phyloP scores from a whole-genome alignment of 169 alveolate genomes.

The Plasmodium gonderi region DNA sequence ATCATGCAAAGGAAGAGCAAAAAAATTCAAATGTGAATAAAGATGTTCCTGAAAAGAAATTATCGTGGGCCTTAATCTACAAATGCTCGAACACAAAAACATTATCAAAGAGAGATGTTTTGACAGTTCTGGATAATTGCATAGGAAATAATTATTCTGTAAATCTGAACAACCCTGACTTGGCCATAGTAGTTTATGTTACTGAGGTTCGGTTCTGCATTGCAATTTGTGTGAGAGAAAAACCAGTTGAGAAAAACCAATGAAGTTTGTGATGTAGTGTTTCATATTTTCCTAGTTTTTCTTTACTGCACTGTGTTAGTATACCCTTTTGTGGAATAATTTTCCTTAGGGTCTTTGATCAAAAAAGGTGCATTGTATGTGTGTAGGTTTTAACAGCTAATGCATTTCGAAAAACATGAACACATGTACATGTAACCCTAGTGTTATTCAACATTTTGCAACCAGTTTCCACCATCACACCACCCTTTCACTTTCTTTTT shows the following conservation, averaged over 20 bases:
- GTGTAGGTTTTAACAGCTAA: too few species aligned
- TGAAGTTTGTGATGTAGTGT: too few species aligned
- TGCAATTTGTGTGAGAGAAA: not conserved
- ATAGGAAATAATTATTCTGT: slow-evolving; percentile 81
- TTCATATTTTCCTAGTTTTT: not conserved
- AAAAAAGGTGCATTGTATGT: too few species aligned
- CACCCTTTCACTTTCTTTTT: not conserved
- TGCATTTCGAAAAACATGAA: too few species aligned
- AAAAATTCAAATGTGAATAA: slow-evolving; percentile 2
- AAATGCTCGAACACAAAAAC: slow-evolving; percentile 80
- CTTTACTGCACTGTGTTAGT: not conserved
- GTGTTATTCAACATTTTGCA: too few species aligned
- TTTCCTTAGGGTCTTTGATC: too few species aligned
- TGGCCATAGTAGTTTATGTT: slow-evolving; percentile 79
- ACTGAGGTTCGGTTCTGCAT: slow-evolving; percentile 77
- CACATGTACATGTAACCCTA: too few species aligned
- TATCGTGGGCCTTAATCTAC: slow-evolving; percentile 82
- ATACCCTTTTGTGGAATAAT: not conserved
- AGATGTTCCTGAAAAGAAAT: slow-evolving; percentile 10
- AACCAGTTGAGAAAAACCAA: too few species aligned
- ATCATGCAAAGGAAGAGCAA: not conserved
- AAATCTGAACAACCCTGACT: slow-evolving; percentile 79
- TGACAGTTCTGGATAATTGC: slow-evolving; percentile 75
- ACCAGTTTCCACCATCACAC: too few species aligned
- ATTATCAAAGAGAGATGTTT: slow-evolving; percentile 67